Percentiles rank a stretch among this genome's conserved stretches.
Evolutionary conservation across 2,329 filamentous ascomycete species (phyloP).

Genomic region (Alternaria sp.): DNA sequence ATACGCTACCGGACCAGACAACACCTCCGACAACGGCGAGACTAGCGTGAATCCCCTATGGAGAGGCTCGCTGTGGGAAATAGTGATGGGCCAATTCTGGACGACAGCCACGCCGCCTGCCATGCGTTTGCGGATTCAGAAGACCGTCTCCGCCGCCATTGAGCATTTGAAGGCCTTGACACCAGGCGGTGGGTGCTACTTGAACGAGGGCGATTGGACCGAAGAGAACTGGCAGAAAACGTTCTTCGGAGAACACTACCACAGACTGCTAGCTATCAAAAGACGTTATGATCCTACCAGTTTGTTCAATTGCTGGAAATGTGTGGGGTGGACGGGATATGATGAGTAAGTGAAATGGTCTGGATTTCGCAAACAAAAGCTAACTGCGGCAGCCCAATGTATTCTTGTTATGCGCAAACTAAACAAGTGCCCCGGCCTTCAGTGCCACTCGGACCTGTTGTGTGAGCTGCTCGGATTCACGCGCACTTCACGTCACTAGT

Average conservation of each 20-base stretch:
- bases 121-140: constrained; percentile 38
- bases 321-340: constrained; percentile 49
- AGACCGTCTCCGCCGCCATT: constrained; percentile 42
- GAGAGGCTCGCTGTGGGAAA: constrained; percentile 47
- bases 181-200: constrained; percentile 48
- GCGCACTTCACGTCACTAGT: too few species aligned
- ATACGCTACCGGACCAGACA: constrained; percentile 48
- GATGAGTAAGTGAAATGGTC: constrained; percentile 38
- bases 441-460: constrained; percentile 33
- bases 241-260: constrained; percentile 49
- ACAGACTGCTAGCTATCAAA: constrained; percentile 39
- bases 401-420: constrained; percentile 43
- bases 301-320: constrained; percentile 51
- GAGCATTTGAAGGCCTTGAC: constrained; percentile 47
- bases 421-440: constrained; percentile 30
- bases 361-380: constrained; percentile 1
- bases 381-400: constrained; percentile 37
- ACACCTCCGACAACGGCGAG: constrained; percentile 43
- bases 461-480: background rate
- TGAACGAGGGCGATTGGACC: constrained; percentile 50
- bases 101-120: constrained; percentile 30
- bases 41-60: constrained; percentile 47
- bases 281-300: constrained; percentile 42
- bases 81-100: constrained; percentile 47
- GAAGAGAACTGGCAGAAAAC: constrained; percentile 48